Percentiles rank a stretch among this genome's conserved stretches.
Evolutionary conservation across 2,329 filamentous ascomycete genomes (phyloP).

Genomic region (Neofusicoccum umdonicola): DNA sequence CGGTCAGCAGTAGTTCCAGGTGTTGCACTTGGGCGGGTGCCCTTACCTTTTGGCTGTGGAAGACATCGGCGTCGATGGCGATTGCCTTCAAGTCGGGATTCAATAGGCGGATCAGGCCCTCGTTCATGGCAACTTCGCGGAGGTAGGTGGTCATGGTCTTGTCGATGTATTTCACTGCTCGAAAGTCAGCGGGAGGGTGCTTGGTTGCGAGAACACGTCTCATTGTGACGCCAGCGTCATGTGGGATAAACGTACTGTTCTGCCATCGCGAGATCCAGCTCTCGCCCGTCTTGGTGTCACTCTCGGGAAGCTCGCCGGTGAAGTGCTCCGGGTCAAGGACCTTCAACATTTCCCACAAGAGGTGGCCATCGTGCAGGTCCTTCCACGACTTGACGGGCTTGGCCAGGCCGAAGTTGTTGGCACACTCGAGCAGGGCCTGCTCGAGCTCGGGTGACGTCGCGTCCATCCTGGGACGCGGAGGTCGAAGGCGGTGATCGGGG

Average conservation of each 20-base stretch:
- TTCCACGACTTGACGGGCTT: conserved; percentile 37
- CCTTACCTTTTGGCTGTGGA: conserved; percentile 26
- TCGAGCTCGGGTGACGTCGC: conserved; percentile 17
- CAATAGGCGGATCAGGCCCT: conserved; percentile 30
- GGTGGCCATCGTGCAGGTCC: conserved; percentile 47
- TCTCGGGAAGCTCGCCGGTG: conserved; percentile 47
- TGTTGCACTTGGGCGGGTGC: not conserved
- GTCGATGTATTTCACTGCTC: conserved; percentile 48
- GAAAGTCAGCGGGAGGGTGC: conserved; percentile 10
- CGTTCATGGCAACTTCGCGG: conserved; percentile 44
- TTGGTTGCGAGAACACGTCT: not conserved
- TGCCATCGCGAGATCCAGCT: conserved; percentile 54
- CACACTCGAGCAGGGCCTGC: conserved; percentile 17
- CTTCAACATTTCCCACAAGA: conserved; percentile 48
- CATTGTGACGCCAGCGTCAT: not conserved
- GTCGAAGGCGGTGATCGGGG: not conserved
- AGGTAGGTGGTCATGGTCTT: conserved; percentile 49
- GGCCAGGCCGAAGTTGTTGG: conserved; percentile 42
- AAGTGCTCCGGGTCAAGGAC: conserved; percentile 51
- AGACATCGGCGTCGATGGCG: conserved; percentile 38
- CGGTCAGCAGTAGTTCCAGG: not conserved
- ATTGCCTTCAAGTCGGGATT: conserved; percentile 50
- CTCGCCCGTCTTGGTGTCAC: conserved; percentile 41
- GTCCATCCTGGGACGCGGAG: conserved; percentile 15
- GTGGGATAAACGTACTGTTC: conserved; percentile 32